A percentile compares a stretch with the other conserved stretches of the same genome.
phyloP scores from a whole-genome alignment of 768 basidiomycete species.

The Cyclocybe aegerita region DNA sequence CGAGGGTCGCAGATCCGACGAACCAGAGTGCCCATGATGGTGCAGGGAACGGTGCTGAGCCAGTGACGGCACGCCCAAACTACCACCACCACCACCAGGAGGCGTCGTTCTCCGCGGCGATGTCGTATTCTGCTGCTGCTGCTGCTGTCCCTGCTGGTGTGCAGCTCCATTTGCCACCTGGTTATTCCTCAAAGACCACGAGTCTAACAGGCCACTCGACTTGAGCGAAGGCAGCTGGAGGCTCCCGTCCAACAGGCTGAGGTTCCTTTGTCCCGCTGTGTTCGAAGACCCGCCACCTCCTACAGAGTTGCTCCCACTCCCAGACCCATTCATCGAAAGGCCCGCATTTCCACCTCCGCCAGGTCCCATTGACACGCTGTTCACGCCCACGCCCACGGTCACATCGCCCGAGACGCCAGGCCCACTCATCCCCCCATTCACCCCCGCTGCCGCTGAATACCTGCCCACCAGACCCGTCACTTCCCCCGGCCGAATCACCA shows the following conservation, averaged over 20 bases:
- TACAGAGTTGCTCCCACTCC: conserved; percentile 8
- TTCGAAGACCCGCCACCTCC: conserved; percentile 11
- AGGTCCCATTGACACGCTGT: neutral
- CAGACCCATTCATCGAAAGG: conserved; percentile 6
- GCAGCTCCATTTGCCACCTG: conserved; percentile 17
- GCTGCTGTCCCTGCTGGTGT: conserved; percentile 8
- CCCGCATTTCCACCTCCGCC: conserved; percentile 3
- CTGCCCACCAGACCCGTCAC: neutral
- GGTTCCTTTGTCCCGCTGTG: conserved; percentile 14
- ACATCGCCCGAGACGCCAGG: conserved; percentile 5
- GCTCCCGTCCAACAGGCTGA: conserved; percentile 25
- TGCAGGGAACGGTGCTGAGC: conserved; percentile 17
- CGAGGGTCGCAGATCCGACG: conserved; percentile 27
- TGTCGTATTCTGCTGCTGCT: conserved; percentile 17
- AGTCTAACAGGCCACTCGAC: conserved; percentile 69
- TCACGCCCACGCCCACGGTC: neutral
- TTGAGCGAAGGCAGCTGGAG: conserved; percentile 72
- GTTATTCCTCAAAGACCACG: conserved; percentile 37
- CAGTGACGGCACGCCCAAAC: conserved; percentile 10
- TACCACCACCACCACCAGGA: conserved; percentile 13
- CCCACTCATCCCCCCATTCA: conserved; percentile 1
- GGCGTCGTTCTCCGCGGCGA: conserved; percentile 30
- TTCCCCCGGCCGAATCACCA: conserved; percentile 3
- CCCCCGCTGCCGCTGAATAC: neutral
- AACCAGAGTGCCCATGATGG: conserved; percentile 18